These are phyloP conservation scores for Leccinum solheimii DNA, from an alignment of 1,284 basidiomycete genomes.

Conservation along the genomic window DNA sequence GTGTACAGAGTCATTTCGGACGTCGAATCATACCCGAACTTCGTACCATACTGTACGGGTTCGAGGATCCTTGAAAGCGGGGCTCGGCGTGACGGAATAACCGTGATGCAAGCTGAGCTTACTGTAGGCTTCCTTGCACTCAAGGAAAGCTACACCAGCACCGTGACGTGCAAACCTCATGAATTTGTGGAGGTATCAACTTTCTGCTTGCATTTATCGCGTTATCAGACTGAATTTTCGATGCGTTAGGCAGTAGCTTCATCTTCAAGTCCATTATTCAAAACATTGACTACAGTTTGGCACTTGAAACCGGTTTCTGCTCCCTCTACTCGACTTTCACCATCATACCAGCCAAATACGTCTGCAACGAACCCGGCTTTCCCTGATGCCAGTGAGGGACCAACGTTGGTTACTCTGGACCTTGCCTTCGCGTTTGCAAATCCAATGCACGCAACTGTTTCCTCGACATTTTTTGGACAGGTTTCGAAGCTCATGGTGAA, in stretches of 20 bases:
- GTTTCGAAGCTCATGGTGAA: constrained; percentile 88
- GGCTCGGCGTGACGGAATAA: constrained; percentile 37
- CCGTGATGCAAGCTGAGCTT: constrained; percentile 80
- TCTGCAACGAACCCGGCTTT: constrained; percentile 8
- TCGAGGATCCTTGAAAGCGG: constrained; percentile 63
- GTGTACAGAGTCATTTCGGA: constrained; percentile 88
- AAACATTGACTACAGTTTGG: constrained; percentile 82
- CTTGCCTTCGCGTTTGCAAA: constrained; percentile 86
- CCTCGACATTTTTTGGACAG: constrained; percentile 81
- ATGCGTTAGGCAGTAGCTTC: constrained; percentile 67
- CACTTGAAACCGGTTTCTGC: constrained; percentile 61
- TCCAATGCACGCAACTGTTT: constrained; percentile 82
- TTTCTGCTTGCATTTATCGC: background rate
- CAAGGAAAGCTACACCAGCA: constrained; percentile 85
- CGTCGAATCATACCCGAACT: constrained; percentile 81
- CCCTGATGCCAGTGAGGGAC: constrained; percentile 32
- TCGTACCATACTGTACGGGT: constrained; percentile 87
- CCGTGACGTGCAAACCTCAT: constrained; percentile 76
- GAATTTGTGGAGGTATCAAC: constrained; percentile 67
- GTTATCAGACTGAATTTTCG: constrained; percentile 3
- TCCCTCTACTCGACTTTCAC: constrained; percentile 43
- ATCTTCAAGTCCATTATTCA: constrained; percentile 84
- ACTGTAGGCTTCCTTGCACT: constrained; percentile 88
- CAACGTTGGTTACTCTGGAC: constrained; percentile 79
- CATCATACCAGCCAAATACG: constrained; percentile 11